Evolutionary conservation across 495 filamentous ascomycete genomes (phyloP), one percentile per base, ranked within the genome.

Genomic region (Physcia stellaris): DNA sequence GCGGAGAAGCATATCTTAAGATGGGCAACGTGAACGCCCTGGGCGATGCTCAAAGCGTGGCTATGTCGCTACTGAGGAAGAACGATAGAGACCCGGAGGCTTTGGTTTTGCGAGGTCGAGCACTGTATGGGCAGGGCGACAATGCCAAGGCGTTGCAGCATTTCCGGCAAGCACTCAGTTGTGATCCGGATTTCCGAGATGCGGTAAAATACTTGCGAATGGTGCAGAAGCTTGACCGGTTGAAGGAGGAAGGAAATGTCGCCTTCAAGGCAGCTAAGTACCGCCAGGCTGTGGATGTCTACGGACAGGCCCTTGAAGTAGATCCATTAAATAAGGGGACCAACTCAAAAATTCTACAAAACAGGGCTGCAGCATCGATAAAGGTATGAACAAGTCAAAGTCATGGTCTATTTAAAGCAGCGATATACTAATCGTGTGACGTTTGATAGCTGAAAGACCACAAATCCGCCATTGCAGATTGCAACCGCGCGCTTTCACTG

Each of bases 1-100:
- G 82, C 12, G 92, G 85, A 16, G 87, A 94, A 59, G 92, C 92
- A n/a, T 80, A 90, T 47, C 62, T 98, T 35, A 90, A 83, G 67
- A 86, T 96, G 81, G 82, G 81, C 37, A 86, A 81, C 49, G 70
- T 71, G 39, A 95, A 94, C 60, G 77, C 85, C 3, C 64, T 92
- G 3, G 86, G 85, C 24, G 88, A 94, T 51, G 88, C 84, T 11
- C 84, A 94, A 58, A 88, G 86, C 53, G 72, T 96, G 15, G 87
- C 86, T 35, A 92, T 95, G 72, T 68, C 66, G 1, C 57, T 98
- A 42, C 68, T 98, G 21, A 71, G 90, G 17, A 68, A 76, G 48
- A 95, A 96, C 61, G 81, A 62, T 60, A 76, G 83, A 53, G 90
- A 98, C 53, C 86, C 90, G 9, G 92, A 98, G 58, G 92, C 90